These are phyloP conservation scores for Aspergillus uvarum DNA, from an alignment of 2,329 filamentous ascomycete species.

Conservation along the genomic window DNA sequence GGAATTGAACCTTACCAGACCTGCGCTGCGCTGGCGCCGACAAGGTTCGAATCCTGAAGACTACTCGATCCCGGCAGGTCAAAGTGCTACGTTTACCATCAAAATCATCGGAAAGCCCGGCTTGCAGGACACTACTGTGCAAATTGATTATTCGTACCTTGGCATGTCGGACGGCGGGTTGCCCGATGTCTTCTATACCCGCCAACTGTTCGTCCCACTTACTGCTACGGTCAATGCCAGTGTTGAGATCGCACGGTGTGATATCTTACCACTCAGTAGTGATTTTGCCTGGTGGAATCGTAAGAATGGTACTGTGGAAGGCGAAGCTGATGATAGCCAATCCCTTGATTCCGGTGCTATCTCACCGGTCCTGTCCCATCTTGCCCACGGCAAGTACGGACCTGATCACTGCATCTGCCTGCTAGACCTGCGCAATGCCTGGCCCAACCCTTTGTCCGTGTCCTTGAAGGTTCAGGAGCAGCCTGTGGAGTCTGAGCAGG, in stretches of 20 bases:
- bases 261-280: constrained; percentile 71
- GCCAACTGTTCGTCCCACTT: constrained; percentile 76
- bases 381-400: constrained; percentile 43
- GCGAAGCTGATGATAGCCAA: constrained; percentile 9
- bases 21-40: constrained; percentile 62
- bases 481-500: constrained; percentile 10
- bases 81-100: constrained; percentile 71
- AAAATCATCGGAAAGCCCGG: constrained; percentile 85
- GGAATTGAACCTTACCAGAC: constrained; percentile 74
- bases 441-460: constrained; percentile 76
- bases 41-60: constrained; percentile 48
- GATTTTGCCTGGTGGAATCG: constrained; percentile 64
- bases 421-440: constrained; percentile 83
- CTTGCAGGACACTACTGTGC: constrained; percentile 73
- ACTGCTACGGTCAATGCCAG: constrained; percentile 91
- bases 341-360: constrained; percentile 43
- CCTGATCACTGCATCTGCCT: constrained; percentile 74
- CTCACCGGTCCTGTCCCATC: constrained; percentile 46
- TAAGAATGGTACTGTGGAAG: constrained; percentile 14
- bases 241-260: constrained; percentile 76
- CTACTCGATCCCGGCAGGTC: constrained; percentile 64
- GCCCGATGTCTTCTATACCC: constrained; percentile 74
- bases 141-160: constrained; percentile 84
- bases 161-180: constrained; percentile 68
- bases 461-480: constrained; percentile 53